These are phyloP conservation scores for Citrus sinensis DNA, from an alignment of 345 rosid species.

Conservation along the genomic window DNA sequence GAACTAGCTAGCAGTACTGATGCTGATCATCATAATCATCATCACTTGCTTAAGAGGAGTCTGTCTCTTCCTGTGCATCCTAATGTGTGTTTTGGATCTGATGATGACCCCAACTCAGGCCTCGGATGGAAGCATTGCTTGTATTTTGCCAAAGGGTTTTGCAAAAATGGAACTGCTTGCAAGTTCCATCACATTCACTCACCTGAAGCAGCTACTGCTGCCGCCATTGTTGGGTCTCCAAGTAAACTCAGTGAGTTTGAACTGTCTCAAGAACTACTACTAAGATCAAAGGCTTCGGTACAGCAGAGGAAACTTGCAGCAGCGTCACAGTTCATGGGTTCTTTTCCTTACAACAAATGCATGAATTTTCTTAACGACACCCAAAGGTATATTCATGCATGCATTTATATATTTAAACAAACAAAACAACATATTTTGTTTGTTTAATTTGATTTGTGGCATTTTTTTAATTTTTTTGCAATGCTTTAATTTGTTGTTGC, in stretches of 20 bases:
- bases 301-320: constrained; percentile 48
- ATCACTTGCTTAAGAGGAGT: constrained; percentile 36
- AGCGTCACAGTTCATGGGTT: constrained; percentile 41
- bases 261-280: constrained; percentile 44
- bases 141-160: constrained; percentile 62
- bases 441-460: neutral
- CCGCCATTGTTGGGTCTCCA: constrained; percentile 39
- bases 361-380: constrained; percentile 42
- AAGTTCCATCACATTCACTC: constrained; percentile 46
- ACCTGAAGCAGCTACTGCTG: constrained; percentile 26
- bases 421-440: neutral
- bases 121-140: constrained; percentile 63
- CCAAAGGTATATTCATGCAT: constrained; percentile 33
- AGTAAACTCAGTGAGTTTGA: constrained; percentile 45
- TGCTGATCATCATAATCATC: constrained; percentile 8
- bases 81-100: constrained; percentile 35
- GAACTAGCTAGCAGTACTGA: constrained; percentile 21
- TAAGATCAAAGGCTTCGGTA: constrained; percentile 42
- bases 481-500: neutral
- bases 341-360: constrained; percentile 47
- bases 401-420: neutral
- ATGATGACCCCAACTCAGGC: constrained; percentile 39
- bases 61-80: constrained; percentile 36
- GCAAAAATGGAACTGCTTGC: constrained; percentile 62
- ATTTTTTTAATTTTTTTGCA: constrained; percentile 2